Base-by-base conservation (phyloP, 1,284 basidiomycete genomes). In the Microbotryum intermedium region DNA sequence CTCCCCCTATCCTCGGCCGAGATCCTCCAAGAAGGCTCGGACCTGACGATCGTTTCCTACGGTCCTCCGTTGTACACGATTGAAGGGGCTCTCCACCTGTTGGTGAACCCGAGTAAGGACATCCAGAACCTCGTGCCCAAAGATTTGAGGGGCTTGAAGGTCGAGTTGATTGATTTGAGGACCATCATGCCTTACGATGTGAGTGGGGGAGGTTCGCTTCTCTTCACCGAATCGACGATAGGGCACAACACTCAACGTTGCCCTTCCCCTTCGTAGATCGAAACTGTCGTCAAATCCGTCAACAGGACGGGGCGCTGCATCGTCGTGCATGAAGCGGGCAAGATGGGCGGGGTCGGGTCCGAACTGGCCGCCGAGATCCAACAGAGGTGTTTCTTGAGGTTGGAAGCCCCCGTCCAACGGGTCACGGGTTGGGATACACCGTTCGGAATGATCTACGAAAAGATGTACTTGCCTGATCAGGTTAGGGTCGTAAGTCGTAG, bases 61-160 rank as follows among this genome's bases (percentile, higher is more conserved):
- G 92, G 92, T 18, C 93, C 91, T 16, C 90, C 92, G 0, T 76
- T 97, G 26, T 95, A 92, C 76, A 85, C 88, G 64, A 91, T 90
- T 74, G 88, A 93, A 75, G 80, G 85, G 51, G 87, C 88, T 0
- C 72, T 91, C 4, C 79, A 82, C 65, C 76, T 90, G 71, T 77
- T 92, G 23, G 74, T 74, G 4, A 77, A 80, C 60, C 91, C 93
- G 0, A 83, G 87, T 0, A 73, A 80, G 6, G 76, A 66, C 25
- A 58, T 95, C n/a, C 81, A 83, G 29, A 73, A 78, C 10, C 82
- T 87, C 66, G 78, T 95, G 20, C 90, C 91, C 0, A 64, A 76
- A 9, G 79, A 82, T 7, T 66, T 90, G n/a, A 83, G 87, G 13
- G 76, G 76, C 0, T 85, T 89, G 4, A 84, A 83, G 59, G 77